A percentile compares a stretch with the other conserved stretches of the same genome.
phyloP scores from a whole-genome alignment of 352 stramenopile species.

The Pythium angustatum region DNA sequence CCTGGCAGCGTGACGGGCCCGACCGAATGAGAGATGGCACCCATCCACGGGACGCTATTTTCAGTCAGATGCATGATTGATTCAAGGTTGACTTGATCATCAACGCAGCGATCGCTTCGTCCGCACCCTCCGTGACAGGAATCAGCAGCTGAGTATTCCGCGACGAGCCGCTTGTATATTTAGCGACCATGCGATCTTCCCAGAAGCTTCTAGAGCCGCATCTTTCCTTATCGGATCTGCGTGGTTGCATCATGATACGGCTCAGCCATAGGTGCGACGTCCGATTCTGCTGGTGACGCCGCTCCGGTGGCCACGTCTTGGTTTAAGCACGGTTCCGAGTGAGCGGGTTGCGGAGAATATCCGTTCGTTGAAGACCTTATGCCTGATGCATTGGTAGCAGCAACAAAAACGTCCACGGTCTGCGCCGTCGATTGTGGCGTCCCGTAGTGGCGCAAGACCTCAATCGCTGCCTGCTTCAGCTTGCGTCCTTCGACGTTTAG shows the following conservation, averaged over 20 bases:
- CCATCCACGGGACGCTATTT: no score
- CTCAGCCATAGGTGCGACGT: neutral
- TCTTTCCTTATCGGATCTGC: neutral
- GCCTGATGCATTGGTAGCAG: neutral
- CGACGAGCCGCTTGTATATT: neutral
- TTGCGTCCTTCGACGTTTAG: conserved; percentile 61
- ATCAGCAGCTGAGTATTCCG: neutral
- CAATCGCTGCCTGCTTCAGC: conserved; percentile 58
- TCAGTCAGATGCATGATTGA: neutral
- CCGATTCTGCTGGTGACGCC: neutral
- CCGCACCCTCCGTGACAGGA: no score
- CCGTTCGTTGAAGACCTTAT: no score
- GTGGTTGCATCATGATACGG: neutral
- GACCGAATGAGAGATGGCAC: no score
- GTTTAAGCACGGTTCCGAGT: no score
- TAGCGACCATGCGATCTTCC: neutral
- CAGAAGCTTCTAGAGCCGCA: neutral
- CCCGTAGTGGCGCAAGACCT: conserved; percentile 39
- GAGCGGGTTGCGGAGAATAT: no score
- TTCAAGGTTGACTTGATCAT: neutral
- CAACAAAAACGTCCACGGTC: no score
- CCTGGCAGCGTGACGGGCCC: no score
- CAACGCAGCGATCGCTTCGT: neutral
- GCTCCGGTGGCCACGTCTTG: no score
- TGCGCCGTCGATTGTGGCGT: no score